Conservation (phyloP, 2,329 filamentous ascomycete genomes). For the Ophiosphaerella herpotricha region DNA sequence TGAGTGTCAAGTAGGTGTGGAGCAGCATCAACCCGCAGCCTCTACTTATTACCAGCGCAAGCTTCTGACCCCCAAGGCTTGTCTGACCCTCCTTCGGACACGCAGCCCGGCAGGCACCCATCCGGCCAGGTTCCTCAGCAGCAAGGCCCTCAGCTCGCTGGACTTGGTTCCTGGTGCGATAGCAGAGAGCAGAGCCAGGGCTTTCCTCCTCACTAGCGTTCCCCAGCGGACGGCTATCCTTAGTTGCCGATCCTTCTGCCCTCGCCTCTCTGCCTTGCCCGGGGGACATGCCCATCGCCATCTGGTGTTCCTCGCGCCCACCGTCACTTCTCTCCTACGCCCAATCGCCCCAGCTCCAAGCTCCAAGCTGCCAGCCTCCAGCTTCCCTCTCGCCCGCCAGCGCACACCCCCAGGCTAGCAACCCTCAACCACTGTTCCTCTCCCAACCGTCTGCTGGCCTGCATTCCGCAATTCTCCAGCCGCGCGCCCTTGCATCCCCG, state of each 20-base stretch:
- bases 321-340: neutral
- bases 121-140: too few species aligned
- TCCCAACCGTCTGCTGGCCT: slow-evolving; percentile 5
- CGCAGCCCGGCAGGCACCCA: too few species aligned
- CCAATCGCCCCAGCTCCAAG: neutral
- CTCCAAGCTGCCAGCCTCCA: neutral
- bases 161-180: neutral
- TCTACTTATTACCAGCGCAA: neutral
- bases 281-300: neutral
- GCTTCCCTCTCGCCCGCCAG: neutral
- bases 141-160: too few species aligned
- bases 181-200: neutral
- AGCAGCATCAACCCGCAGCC: neutral
- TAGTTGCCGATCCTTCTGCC: neutral
- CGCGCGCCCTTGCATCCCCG: slow-evolving; percentile 41
- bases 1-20: neutral
- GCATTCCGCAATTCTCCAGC: slow-evolving; percentile 27
- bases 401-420: neutral
- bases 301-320: neutral
- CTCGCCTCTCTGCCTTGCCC: neutral
- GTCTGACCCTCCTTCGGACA: too few species aligned
- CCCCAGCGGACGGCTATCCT: neutral
- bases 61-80: too few species aligned
- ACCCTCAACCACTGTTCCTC: neutral
- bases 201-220: too few species aligned